Conservation (phyloP, 1,284 basidiomycete genomes). For the Schizophyllum amplum region DNA sequence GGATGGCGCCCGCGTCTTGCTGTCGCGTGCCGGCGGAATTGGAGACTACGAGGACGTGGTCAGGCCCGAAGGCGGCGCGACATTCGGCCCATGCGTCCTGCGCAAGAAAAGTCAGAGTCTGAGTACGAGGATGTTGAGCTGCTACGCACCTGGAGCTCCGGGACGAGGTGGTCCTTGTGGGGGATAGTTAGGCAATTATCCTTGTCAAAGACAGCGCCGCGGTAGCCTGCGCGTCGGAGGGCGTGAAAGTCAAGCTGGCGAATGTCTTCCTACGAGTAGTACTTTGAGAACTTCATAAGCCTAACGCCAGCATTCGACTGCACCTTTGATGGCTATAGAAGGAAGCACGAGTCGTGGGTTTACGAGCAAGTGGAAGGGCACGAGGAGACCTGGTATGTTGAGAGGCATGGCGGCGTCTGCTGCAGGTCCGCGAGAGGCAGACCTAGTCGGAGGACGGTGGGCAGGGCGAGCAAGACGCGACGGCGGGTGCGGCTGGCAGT, state of each 20-base stretch:
- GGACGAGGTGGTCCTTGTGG: constrained; percentile 63
- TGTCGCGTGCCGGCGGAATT: constrained; percentile 81
- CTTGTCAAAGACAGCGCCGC: constrained; percentile 91
- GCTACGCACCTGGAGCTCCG: constrained; percentile 53
- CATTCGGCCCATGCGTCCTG: constrained; percentile 79
- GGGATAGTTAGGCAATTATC: constrained; percentile 92
- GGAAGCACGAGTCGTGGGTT: constrained; percentile 73
- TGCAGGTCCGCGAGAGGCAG: too few species aligned
- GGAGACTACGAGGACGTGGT: constrained; percentile 84
- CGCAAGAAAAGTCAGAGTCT: neutral
- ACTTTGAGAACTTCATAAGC: constrained; percentile 9
- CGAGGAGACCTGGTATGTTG: constrained; percentile 72
- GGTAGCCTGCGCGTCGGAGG: constrained; percentile 71
- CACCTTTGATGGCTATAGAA: constrained; percentile 66
- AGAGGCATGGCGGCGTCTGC: constrained; percentile 57
- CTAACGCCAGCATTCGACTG: constrained; percentile 10
- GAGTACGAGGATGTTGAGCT: constrained; percentile 6
- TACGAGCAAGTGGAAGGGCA: constrained; percentile 66
- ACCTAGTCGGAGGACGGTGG: too few species aligned
- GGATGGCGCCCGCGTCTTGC: constrained; percentile 72
- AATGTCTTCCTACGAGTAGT: constrained; percentile 61
- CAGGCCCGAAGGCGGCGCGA: constrained; percentile 63
- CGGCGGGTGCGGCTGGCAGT: too few species aligned
- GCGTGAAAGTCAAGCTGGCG: constrained; percentile 81
- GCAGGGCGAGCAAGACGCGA: too few species aligned